Evolutionary conservation across 441 rosid species (phyloP), one percentile per base, ranked within the genome.

Genomic region (Erodium trifolium): DNA sequence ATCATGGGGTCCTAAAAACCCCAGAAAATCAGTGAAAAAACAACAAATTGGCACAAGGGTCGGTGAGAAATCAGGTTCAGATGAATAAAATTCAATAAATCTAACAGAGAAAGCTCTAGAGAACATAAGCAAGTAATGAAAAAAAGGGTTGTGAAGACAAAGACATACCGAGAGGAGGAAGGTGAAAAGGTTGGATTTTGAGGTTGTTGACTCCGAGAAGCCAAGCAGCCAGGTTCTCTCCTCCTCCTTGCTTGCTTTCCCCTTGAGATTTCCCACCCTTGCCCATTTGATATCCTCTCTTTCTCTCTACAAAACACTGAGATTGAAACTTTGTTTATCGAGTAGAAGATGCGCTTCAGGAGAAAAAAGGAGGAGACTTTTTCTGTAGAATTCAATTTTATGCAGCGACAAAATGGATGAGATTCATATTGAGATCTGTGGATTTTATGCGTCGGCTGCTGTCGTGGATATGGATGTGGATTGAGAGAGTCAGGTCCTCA

Each of bases 151-250:
- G 1, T 8, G 18, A 65, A 31, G 8, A 0, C 4, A 4, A 11
- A 60, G 45, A 57, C 23, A 11, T 78, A 91, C 97, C 96, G 23
- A 91, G 87, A 47, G 91, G 65, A 77, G 99, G 97, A 31, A 90
- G 96, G 68, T 68, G 70, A 79, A 85, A 91, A 73, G 85, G 97
- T 74, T 87, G 96, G 80, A 94, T 90, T 87, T 88, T 90, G 84
- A 94, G 92, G 68, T 82, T 86, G 81, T 94, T 86, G 78, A 87
- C 34, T 69, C 86, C 84, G 72, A 88, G 79, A 68, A 90, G 87
- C 97, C 97, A 94, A 75, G 94, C 99, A 74, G 90, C 99, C 97
- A 87, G 78, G 84, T 91, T 94, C 70, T 81, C 84, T 74, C 81
- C 92, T 72, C 74, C 84, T 23, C 37, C 37, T 34, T 34, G 37